Conservation (phyloP, 2,329 filamentous ascomycete species). For the Ceratocystis albifundus region DNA sequence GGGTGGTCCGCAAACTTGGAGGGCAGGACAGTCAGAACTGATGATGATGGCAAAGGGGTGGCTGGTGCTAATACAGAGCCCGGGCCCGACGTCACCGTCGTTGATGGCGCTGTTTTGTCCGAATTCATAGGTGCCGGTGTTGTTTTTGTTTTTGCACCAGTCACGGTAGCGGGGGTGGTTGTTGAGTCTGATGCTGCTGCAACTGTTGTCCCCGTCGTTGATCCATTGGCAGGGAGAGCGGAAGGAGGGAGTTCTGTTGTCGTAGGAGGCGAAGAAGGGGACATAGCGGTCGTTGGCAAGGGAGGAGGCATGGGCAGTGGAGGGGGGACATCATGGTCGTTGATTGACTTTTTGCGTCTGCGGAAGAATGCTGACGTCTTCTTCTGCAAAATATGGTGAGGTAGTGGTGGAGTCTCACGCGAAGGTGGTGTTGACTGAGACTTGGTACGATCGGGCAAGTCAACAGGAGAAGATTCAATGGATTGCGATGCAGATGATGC, state of each 20-base stretch:
- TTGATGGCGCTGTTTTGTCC: background rate
- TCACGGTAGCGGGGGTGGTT: background rate
- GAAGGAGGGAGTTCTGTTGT: constrained; percentile 10
- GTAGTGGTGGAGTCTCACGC: constrained; percentile 36
- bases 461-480: constrained; percentile 27
- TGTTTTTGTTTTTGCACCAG: background rate
- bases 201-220: background rate
- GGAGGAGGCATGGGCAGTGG: constrained; percentile 43
- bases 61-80: constrained; percentile 1
- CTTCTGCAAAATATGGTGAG: constrained; percentile 56
- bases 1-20: constrained; percentile 30
- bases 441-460: constrained; percentile 28
- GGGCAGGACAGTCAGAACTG: constrained; percentile 32
- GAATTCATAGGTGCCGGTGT: too few relatives aligned
- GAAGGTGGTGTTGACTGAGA: constrained; percentile 38
- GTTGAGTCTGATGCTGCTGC: background rate
- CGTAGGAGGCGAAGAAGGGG: constrained; percentile 6
- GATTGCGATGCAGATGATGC: constrained; percentile 1
- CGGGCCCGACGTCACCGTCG: background rate
- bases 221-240: constrained; percentile 11
- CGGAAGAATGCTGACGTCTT: constrained; percentile 93
- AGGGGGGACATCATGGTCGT: constrained; percentile 52
- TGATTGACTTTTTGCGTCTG: constrained; percentile 78
- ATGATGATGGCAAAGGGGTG: constrained; percentile 26
- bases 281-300: constrained; percentile 25